Percentiles rank a stretch among this genome's conserved stretches.
These are phyloP conservation scores for Phytophthora pisi DNA, from an alignment of 352 stramenopile genomes.

Conservation along the genomic window DNA sequence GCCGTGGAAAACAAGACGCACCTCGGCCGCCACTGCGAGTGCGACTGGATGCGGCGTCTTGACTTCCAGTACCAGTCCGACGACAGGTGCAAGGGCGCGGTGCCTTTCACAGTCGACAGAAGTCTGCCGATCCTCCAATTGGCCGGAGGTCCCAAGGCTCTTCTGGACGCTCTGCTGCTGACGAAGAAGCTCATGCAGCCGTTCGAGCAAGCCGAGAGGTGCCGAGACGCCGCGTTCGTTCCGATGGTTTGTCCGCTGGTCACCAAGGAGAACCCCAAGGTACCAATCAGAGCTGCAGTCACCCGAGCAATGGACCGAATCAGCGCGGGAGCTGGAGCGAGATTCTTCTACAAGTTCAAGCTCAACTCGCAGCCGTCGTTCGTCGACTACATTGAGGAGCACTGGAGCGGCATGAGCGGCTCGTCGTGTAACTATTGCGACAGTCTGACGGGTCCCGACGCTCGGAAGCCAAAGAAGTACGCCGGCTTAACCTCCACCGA, in stretches of 20 bases:
- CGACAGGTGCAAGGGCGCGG: background rate
- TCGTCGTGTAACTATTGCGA: slow-evolving; percentile 26
- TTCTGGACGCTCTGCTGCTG: slow-evolving; percentile 13
- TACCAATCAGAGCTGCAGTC: slow-evolving; percentile 10
- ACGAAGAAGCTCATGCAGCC: slow-evolving; percentile 16
- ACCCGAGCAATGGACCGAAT: slow-evolving; percentile 25
- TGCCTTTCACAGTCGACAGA: slow-evolving; percentile 18
- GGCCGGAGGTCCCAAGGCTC: slow-evolving; percentile 7
- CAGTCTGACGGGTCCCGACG: slow-evolving; percentile 1
- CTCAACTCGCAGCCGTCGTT: slow-evolving; percentile 10
- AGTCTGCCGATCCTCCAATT: slow-evolving; percentile 18
- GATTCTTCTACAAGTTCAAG: slow-evolving; percentile 33
- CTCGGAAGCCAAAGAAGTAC: background rate
- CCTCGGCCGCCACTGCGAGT: slow-evolving; percentile 24
- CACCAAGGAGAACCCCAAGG: background rate
- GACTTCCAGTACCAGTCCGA: slow-evolving; percentile 18
- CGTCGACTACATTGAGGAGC: slow-evolving; percentile 24
- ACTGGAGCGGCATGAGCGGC: slow-evolving; percentile 18
- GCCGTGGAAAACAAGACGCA: slow-evolving; percentile 20
- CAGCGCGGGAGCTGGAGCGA: slow-evolving; percentile 12
- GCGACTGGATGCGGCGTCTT: slow-evolving; percentile 31
- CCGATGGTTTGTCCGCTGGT: slow-evolving; percentile 15
- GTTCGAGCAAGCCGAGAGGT: slow-evolving; percentile 4
- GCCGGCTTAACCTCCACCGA: background rate
- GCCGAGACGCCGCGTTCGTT: slow-evolving; percentile 2